Conservation (phyloP, 345 rosid genomes). For the Eucalyptus erythrocorys region DNA sequence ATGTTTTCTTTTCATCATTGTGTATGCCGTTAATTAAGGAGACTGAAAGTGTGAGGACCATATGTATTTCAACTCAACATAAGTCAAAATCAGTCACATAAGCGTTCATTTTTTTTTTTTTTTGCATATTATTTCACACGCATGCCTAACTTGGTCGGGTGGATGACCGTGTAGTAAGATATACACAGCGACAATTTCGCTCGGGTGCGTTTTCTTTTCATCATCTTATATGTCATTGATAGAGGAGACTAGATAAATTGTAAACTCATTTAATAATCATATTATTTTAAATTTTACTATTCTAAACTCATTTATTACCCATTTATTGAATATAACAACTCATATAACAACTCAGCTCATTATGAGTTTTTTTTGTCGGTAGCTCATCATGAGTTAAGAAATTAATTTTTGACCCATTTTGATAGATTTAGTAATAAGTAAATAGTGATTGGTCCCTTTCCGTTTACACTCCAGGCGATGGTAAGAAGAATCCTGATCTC, state of each 20-base stretch:
- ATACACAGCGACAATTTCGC: background rate
- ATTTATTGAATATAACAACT: background rate
- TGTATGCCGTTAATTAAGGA: background rate
- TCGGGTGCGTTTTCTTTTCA: background rate
- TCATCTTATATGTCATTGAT: background rate
- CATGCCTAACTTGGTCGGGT: background rate
- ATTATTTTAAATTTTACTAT: too few relatives aligned
- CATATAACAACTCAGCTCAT: background rate
- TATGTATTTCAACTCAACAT: background rate
- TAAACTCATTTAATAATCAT: too few relatives aligned
- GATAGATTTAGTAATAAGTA: background rate
- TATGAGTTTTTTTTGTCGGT: too few relatives aligned
- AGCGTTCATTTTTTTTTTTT: too few relatives aligned
- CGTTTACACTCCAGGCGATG: background rate
- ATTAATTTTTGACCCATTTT: background rate
- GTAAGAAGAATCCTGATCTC: background rate
- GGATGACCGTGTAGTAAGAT: background rate
- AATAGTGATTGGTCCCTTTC: background rate
- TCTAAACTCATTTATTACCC: too few relatives aligned
- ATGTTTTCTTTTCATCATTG: background rate
- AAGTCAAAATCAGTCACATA: too few relatives aligned
- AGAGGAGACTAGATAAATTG: background rate
- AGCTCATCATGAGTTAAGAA: background rate
- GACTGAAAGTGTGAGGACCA: background rate
- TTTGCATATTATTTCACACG: background rate